A percentile compares a stretch with the other conserved stretches of the same genome.
These are phyloP conservation scores for Simmondsia chinensis DNA, from an alignment of 148 eudicot genomes.

Conservation along the genomic window DNA sequence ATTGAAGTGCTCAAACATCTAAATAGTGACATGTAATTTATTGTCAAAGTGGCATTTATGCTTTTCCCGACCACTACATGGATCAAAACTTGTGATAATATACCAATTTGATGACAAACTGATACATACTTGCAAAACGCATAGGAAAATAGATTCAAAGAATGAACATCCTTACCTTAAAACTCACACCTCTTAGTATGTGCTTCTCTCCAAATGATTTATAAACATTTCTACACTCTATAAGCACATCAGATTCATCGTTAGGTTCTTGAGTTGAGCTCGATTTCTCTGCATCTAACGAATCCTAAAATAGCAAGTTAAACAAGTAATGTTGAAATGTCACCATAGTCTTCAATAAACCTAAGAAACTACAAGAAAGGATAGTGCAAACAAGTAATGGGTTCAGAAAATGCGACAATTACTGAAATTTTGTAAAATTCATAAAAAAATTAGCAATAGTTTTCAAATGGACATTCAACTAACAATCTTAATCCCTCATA, in stretches of 20 bases:
- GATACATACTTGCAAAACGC: background rate
- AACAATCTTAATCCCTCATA: no score
- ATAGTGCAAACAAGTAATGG: no score
- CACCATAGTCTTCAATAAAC: no score
- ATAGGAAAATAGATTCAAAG: background rate
- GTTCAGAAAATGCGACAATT: no score
- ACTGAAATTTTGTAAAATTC: background rate
- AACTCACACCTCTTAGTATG: constrained; percentile 83
- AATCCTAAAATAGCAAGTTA: constrained; percentile 31
- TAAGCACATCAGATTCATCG: constrained; percentile 85
- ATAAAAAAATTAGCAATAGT: background rate
- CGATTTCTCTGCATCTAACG: constrained; percentile 22
- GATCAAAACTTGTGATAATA: no score
- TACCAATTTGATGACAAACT: no score
- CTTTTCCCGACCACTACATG: background rate
- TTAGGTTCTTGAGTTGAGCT: constrained; percentile 25
- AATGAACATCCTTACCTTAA: constrained; percentile 46
- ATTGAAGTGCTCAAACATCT: no score
- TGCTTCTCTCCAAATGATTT: constrained; percentile 90
- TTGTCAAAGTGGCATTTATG: background rate
- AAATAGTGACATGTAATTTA: no score
- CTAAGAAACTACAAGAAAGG: no score
- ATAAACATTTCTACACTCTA: constrained; percentile 72
- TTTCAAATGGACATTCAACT: background rate
- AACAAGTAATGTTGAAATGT: background rate